Evolutionary conservation across 106 monocot genomes (phyloP).

Genomic region (Dactylorhiza incarnata): DNA sequence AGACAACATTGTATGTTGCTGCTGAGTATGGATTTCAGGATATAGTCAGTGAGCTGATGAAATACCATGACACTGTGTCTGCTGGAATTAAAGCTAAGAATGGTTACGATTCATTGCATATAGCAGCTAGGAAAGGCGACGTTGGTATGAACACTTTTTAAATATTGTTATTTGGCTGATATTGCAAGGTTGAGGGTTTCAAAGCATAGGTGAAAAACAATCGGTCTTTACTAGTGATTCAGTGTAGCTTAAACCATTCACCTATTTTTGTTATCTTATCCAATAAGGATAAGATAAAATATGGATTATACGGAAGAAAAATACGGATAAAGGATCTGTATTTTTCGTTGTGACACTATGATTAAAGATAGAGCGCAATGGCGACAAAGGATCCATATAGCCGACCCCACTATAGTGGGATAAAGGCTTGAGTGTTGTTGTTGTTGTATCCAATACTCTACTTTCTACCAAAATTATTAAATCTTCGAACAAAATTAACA

Average conservation of each 20-base stretch:
- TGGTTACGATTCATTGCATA: constrained; percentile 85
- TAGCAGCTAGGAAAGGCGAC: constrained; percentile 94
- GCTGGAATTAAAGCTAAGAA: constrained; percentile 82
- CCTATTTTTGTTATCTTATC: neutral
- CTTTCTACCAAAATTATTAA: neutral
- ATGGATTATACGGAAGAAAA: too few relatives aligned
- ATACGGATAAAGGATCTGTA: too few relatives aligned
- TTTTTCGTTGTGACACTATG: too few relatives aligned
- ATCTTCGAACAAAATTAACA: neutral
- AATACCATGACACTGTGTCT: constrained; percentile 44
- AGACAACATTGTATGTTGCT: constrained; percentile 81
- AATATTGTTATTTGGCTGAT: neutral
- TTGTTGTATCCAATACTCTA: neutral
- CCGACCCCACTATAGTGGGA: too few relatives aligned
- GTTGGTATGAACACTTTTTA: constrained; percentile 39
- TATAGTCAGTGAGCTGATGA: constrained; percentile 67
- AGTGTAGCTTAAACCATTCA: neutral
- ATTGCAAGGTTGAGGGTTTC: neutral
- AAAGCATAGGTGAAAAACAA: neutral
- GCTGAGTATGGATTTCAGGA: constrained; percentile 77
- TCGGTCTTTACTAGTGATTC: too few relatives aligned
- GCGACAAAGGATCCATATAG: too few relatives aligned
- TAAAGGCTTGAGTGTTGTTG: too few relatives aligned
- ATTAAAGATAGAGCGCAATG: too few relatives aligned
- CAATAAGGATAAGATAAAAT: too few relatives aligned